Conservation (phyloP, 257 asterid species). For the Nicotiana noctiflora region DNA sequence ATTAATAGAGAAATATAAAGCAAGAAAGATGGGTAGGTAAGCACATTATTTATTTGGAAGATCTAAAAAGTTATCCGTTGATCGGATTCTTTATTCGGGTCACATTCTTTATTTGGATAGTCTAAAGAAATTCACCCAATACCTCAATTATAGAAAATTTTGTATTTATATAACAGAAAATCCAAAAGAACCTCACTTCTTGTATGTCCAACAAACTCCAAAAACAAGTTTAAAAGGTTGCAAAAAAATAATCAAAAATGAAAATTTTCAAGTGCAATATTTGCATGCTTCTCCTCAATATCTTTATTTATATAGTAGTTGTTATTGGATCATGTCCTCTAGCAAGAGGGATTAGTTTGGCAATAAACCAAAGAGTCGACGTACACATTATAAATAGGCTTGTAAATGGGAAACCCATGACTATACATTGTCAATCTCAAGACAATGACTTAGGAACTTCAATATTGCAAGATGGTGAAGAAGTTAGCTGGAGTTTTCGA, state of each 20-base stretch:
- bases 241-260: background rate
- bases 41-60: conserved; percentile 13
- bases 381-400: conserved; percentile 30
- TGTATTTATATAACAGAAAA: too few species aligned
- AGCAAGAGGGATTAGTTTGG: background rate
- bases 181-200: background rate
- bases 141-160: too few species aligned
- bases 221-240: background rate
- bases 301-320: background rate
- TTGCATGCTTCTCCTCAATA: background rate
- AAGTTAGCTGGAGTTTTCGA: conserved; percentile 24
- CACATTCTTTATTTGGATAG: conserved; percentile 4
- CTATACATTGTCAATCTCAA: conserved; percentile 34
- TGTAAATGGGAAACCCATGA: conserved; percentile 7
- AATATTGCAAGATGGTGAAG: conserved; percentile 8
- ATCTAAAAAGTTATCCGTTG: background rate
- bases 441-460: conserved; percentile 39
- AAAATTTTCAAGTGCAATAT: background rate
- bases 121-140: background rate
- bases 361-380: background rate
- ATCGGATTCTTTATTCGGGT: background rate
- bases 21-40: conserved; percentile 17
- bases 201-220: background rate
- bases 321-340: background rate
- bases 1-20: background rate